phyloP scores from a whole-genome alignment of 2,329 filamentous ascomycete genomes.

The Leptographium flavum region DNA sequence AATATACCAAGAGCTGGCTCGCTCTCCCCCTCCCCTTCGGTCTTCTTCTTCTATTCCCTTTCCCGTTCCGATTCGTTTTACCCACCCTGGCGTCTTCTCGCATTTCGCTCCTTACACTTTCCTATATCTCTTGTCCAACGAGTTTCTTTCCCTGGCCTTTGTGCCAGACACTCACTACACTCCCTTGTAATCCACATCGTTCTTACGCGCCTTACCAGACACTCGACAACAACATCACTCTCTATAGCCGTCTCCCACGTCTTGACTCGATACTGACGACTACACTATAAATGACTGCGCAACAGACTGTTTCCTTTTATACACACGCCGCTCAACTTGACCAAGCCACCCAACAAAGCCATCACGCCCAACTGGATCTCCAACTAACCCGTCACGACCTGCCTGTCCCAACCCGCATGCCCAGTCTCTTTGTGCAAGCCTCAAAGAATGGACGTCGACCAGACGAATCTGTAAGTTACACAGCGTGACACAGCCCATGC shows the following conservation, averaged over 20 bases:
- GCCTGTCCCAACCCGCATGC: background rate
- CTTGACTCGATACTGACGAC: too few species aligned
- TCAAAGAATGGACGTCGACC: conserved; percentile 32
- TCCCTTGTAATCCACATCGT: conserved; percentile 24
- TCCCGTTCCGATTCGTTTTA: conserved; percentile 17
- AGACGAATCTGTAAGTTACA: conserved; percentile 35
- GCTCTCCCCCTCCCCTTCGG: conserved; percentile 13
- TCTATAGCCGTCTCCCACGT: conserved; percentile 17
- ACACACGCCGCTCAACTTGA: too few species aligned
- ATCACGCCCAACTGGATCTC: too few species aligned
- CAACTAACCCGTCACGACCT: too few species aligned
- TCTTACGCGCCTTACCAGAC: background rate
- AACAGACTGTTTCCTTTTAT: too few species aligned
- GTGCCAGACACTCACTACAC: conserved; percentile 27
- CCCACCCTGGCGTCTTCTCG: background rate
- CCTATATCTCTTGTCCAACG: conserved; percentile 19
- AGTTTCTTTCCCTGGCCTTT: conserved; percentile 21
- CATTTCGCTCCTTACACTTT: background rate
- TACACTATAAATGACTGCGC: too few species aligned
- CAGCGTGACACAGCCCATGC: background rate
- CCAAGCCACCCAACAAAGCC: too few species aligned
- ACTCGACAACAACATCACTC: conserved; percentile 7
- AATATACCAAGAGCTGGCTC: conserved; percentile 41
- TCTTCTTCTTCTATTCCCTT: conserved; percentile 2
- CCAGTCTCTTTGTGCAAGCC: too few species aligned